Conservation (phyloP, 2,329 filamentous ascomycete genomes). For the Cladosporium velox region DNA sequence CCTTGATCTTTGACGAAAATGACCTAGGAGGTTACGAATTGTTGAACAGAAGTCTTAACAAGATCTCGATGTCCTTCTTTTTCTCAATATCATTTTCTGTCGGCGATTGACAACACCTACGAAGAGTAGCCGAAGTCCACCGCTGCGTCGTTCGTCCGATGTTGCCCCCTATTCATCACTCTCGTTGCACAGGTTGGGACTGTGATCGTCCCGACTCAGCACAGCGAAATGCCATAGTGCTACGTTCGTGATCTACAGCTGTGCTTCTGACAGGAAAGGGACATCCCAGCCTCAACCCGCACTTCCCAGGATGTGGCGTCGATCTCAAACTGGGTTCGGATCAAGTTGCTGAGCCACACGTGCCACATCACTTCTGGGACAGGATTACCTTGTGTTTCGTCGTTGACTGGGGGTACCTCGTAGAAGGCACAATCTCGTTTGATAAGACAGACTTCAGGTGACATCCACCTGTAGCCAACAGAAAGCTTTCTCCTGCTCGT, state of each 20-base stretch:
- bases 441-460: neutral
- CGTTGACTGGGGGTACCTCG: neutral
- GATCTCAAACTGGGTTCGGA: neutral
- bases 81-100: neutral
- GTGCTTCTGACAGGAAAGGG: neutral
- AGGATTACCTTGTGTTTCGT: neutral
- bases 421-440: neutral
- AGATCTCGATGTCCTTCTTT: neutral
- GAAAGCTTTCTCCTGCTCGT: neutral
- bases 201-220: neutral
- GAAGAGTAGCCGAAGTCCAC: neutral
- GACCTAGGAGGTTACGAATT: neutral
- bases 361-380: neutral
- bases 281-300: neutral
- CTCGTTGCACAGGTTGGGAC: neutral
- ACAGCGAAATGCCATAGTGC: neutral
- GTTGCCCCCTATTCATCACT: neutral
- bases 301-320: neutral
- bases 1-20: constrained; percentile 3
- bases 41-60: neutral
- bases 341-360: neutral
- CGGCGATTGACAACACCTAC: neutral
- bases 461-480: neutral
- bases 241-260: neutral
- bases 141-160: neutral